A percentile compares a stretch with the other conserved stretches of the same genome.
Conservation (phyloP, 352 stramenopile genomes). For the Pythium vanterpoolii region DNA sequence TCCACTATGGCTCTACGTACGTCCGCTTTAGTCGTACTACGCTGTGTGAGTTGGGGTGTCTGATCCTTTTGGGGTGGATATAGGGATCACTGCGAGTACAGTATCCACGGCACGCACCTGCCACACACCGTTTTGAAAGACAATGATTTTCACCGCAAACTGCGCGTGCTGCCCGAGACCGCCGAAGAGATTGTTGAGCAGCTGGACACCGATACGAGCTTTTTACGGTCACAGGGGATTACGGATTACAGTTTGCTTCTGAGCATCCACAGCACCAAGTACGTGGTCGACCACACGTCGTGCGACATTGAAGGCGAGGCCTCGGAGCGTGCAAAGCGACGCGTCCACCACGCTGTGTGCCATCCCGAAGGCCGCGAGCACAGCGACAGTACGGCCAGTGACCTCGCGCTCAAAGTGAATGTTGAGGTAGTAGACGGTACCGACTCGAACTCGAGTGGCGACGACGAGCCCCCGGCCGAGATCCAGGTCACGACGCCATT, state of each 20-base stretch:
- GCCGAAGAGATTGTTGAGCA: conserved; percentile 59
- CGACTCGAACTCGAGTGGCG: conserved; percentile 34
- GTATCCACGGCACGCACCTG: conserved; percentile 71
- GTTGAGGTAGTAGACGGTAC: conserved; percentile 23
- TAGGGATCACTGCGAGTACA: conserved; percentile 71
- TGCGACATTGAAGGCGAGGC: conserved; percentile 33
- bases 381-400: conserved; percentile 8
- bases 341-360: conserved; percentile 69
- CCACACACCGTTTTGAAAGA: conserved; percentile 83
- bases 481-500: conserved; percentile 27
- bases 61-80: conserved; percentile 1
- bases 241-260: conserved; percentile 90
- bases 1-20: conserved; percentile 65
- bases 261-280: conserved; percentile 84
- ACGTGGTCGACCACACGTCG: conserved; percentile 65
- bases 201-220: conserved; percentile 68
- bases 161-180: conserved; percentile 60
- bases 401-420: conserved; percentile 19
- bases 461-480: conserved; percentile 38
- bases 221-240: conserved; percentile 75
- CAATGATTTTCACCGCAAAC: conserved; percentile 84
- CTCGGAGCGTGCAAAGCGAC: conserved; percentile 62
- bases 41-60: not conserved
- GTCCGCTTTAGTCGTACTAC: conserved; percentile 5
- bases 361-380: conserved; percentile 30